These are phyloP conservation scores for Myxozyma vanderwaltii DNA, from an alignment of 805 yeast species.

Conservation along the genomic window DNA sequence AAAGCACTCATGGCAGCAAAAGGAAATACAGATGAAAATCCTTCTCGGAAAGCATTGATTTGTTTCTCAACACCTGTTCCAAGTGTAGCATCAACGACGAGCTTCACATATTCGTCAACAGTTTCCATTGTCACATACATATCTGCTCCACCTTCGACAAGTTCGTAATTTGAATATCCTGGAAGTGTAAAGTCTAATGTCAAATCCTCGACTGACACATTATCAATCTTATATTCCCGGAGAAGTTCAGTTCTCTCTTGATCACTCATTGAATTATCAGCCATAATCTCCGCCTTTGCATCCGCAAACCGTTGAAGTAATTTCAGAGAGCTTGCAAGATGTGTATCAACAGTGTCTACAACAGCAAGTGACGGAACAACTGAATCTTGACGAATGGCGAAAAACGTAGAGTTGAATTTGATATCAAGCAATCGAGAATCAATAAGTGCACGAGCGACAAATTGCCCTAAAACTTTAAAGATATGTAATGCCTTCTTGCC, in stretches of 20 bases:
- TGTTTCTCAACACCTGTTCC: constrained; percentile 67
- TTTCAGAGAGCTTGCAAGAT: constrained; percentile 58
- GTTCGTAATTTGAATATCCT: constrained; percentile 64
- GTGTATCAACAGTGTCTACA: constrained; percentile 57
- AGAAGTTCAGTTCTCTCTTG: constrained; percentile 14
- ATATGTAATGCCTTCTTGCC: constrained; percentile 51
- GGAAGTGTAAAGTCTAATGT: constrained; percentile 73
- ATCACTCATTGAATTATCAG: constrained; percentile 14
- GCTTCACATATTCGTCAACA: constrained; percentile 57
- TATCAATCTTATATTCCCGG: constrained; percentile 39
- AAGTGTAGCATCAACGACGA: constrained; percentile 60
- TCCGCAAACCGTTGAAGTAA: constrained; percentile 52
- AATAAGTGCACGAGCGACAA: constrained; percentile 80
- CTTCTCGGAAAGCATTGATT: constrained; percentile 67
- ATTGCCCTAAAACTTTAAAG: constrained; percentile 73
- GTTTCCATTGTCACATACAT: constrained; percentile 55
- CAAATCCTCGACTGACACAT: constrained; percentile 55
- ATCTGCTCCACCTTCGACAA: constrained; percentile 59
- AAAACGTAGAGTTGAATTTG: constrained; percentile 69
- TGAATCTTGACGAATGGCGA: constrained; percentile 47
- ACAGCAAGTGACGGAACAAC: constrained; percentile 43
- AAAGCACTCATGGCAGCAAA: constrained; percentile 69
- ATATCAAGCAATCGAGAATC: constrained; percentile 90
- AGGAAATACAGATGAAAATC: constrained; percentile 84
- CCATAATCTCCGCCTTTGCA: constrained; percentile 32